Evolutionary conservation across 352 stramenopile species (phyloP).

Genomic region (Paralagenidium karlingii): DNA sequence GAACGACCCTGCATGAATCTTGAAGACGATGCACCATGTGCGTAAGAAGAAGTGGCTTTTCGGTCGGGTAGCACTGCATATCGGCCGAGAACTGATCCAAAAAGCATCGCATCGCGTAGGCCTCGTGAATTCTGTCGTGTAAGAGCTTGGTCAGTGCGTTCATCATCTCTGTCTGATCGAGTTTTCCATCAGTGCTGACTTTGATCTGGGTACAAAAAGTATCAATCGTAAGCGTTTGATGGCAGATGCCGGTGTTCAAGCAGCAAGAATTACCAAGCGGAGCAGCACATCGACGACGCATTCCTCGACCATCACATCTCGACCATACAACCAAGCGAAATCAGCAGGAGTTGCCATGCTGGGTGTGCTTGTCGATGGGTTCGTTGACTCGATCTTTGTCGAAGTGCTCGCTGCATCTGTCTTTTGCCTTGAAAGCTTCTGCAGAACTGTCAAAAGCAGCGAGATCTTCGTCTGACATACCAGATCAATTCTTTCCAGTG

Average conservation of each 20-base stretch:
- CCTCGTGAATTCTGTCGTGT: constrained; percentile 49
- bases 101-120: constrained; percentile 67
- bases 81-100: constrained; percentile 55
- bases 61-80: constrained; percentile 62
- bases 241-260: no score
- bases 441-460: no score
- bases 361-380: no score
- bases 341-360: no score
- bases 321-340: constrained; percentile 54
- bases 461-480: no score
- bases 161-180: constrained; percentile 30
- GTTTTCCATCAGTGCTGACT: no score
- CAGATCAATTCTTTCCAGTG: no score
- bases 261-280: constrained; percentile 21
- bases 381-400: no score
- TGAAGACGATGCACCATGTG: constrained; percentile 72
- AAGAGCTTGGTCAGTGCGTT: constrained; percentile 48
- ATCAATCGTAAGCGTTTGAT: no score
- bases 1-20: constrained; percentile 47
- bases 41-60: constrained; percentile 59
- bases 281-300: constrained; percentile 52
- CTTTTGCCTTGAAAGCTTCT: no score
- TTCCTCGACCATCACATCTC: constrained; percentile 51
- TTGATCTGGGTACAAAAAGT: neutral
- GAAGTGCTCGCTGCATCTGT: no score